Evolutionary conservation across 495 filamentous ascomycete species (phyloP), one percentile per base, ranked within the genome.

Genomic region (Penicillium riverlandense): DNA sequence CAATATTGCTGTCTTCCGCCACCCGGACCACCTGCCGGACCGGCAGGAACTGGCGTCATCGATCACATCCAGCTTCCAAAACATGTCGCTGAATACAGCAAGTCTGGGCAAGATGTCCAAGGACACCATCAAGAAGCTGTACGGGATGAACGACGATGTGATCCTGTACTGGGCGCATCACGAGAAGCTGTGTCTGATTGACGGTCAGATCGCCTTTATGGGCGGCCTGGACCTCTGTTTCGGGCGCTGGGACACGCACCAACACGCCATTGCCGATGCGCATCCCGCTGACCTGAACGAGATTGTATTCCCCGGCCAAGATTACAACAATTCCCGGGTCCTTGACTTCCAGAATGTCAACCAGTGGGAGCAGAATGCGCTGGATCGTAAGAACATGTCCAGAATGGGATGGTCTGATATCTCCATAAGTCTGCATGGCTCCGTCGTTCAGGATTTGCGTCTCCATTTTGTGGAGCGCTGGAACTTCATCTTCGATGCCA

Each of bases 351-450:
- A 86, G 39, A 83, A 91, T 56, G 90, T 96, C 9, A 59, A 76
- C 3, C 76, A 94, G 43, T 95, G 82, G 78, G 76, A 95, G 36
- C 75, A 89, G 34, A 97, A 97, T 57, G 85, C 95, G 54, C 75
- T 97, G 13, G 82, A 90, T 50, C 79, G 91, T 13, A 85, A 79
- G 37, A 78, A 77, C 49, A 85, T 69, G 62, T 86, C 87, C 8
- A 78, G 91, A 40, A 96, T 97, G 88, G 91, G 91, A 8, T 96
- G 90, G 90, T 84, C 86, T 16, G 91, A 97, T 65, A 76, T 97
- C 43, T 84, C 86, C 28, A 67, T 97, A 29, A 88, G 84, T 44
- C 53, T 97, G 22, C 75, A 73, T n/a, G 91, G 91, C 0, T 85
- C 85, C 0, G 83, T 84, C 9, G 83, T 94, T 0, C 72, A 85